phyloP scores from a whole-genome alignment of 2,329 filamentous ascomycete genomes.

The Neonectria ditissima region DNA sequence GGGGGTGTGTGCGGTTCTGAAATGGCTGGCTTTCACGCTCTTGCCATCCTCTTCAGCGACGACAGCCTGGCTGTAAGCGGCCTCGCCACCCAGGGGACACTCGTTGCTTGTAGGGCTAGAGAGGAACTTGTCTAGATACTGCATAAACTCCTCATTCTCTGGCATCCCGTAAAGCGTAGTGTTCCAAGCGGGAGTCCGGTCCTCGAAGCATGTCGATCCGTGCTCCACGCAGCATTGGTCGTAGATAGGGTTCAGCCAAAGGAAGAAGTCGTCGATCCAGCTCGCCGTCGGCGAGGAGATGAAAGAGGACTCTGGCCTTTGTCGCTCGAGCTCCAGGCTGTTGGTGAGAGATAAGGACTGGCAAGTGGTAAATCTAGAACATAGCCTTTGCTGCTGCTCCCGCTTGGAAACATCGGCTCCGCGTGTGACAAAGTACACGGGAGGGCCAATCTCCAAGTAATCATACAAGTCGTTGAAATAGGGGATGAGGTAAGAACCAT shows the following conservation, averaged over 20 bases:
- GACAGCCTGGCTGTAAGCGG: slow-evolving; percentile 86
- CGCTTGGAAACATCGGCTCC: slow-evolving; percentile 83
- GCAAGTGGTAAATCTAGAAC: slow-evolving; percentile 91
- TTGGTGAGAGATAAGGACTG: slow-evolving; percentile 86
- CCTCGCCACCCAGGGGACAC: slow-evolving; percentile 89
- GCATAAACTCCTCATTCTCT: slow-evolving; percentile 88
- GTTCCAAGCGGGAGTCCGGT: slow-evolving; percentile 86
- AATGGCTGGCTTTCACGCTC: slow-evolving; percentile 85
- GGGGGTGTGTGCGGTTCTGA: slow-evolving; percentile 89
- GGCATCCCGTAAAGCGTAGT: slow-evolving; percentile 92
- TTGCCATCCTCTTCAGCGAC: slow-evolving; percentile 76
- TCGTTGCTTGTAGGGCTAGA: slow-evolving; percentile 81
- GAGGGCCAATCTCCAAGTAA: slow-evolving; percentile 91
- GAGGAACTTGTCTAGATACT: slow-evolving; percentile 88
- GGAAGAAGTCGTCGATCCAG: slow-evolving; percentile 97
- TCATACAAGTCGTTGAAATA: slow-evolving; percentile 97
- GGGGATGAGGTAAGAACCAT: slow-evolving; percentile 92
- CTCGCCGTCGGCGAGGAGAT: slow-evolving; percentile 90
- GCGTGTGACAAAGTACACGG: slow-evolving; percentile 94
- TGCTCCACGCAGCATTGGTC: slow-evolving; percentile 79
- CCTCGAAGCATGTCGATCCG: slow-evolving; percentile 80
- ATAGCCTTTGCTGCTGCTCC: slow-evolving; percentile 84
- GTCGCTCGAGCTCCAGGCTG: slow-evolving; percentile 92
- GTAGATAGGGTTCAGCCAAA: slow-evolving; percentile 90
- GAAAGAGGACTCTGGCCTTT: slow-evolving; percentile 87